phyloP scores from a whole-genome alignment of 306 rosid species.

The Arachis hypogaea region DNA sequence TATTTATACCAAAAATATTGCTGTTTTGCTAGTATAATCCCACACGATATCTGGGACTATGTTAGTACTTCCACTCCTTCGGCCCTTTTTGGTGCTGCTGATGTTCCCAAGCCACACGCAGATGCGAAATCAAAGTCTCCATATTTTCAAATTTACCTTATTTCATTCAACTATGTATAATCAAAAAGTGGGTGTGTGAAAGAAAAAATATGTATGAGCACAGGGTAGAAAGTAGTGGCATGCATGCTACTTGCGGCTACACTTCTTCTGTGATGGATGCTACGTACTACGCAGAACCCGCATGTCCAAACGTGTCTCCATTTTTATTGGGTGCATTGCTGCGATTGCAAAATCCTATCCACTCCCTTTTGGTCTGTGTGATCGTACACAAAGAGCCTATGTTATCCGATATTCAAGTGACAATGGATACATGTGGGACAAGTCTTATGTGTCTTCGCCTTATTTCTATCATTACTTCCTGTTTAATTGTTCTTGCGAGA shows the following conservation, averaged over 20 bases:
- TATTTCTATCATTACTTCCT: too few species aligned
- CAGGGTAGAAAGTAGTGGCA: constrained; percentile 12
- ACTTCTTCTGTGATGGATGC: constrained; percentile 7
- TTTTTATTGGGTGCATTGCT: rapidly evolving
- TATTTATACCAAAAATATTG: too few species aligned
- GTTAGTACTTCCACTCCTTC: too few species aligned
- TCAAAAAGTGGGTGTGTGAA: too few species aligned
- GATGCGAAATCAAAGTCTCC: constrained; percentile 21
- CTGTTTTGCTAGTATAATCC: too few species aligned
- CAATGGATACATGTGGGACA: too few species aligned
- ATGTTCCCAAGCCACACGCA: constrained; percentile 8
- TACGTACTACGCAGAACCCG: background rate
- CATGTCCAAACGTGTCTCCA: background rate
- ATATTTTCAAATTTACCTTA: background rate
- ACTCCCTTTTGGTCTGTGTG: background rate
- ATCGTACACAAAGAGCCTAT: background rate
- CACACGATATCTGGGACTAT: too few species aligned
- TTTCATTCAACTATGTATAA: too few species aligned
- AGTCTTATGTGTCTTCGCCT: too few species aligned
- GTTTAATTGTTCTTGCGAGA: too few species aligned
- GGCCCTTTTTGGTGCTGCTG: too few species aligned
- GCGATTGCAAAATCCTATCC: constrained; percentile 4
- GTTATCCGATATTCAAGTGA: too few species aligned
- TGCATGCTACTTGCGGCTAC: constrained; percentile 45
- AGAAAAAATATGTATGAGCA: background rate